A percentile compares a stretch with the other conserved stretches of the same genome.
Conservation (phyloP, 2,329 filamentous ascomycete species). For the Microsporum audouinii region DNA sequence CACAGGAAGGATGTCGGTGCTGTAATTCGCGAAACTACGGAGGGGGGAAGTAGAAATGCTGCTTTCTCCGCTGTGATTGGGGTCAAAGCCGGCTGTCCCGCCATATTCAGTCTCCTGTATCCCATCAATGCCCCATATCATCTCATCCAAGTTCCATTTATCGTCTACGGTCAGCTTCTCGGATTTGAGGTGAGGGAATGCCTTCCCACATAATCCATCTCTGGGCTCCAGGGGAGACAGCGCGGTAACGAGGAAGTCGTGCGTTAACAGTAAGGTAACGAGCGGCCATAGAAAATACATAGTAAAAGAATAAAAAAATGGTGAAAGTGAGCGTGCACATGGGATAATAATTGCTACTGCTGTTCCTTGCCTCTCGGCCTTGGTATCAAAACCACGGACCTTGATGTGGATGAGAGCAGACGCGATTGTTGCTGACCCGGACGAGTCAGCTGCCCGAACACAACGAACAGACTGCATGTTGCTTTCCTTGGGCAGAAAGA, state of each 20-base stretch:
- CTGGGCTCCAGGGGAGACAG: not conserved
- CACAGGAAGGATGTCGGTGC: not conserved
- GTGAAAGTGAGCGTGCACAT: not conserved
- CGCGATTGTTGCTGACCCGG: not conserved
- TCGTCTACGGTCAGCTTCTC: slow-evolving; percentile 11
- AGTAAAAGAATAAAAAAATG: not conserved
- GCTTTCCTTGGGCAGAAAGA: not conserved
- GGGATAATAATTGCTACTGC: not conserved
- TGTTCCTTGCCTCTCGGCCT: not conserved
- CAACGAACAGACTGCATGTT: not conserved
- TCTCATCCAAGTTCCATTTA: slow-evolving; percentile 3
- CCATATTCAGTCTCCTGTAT: slow-evolving; percentile 9
- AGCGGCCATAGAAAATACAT: slow-evolving; percentile 12
- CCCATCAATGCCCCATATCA: slow-evolving; percentile 9
- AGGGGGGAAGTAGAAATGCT: not conserved
- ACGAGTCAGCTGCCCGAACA: not conserved
- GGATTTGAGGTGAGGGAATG: slow-evolving; percentile 6
- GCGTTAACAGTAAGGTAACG: slow-evolving; percentile 9
- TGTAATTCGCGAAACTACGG: not conserved
- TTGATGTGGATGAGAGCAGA: not conserved
- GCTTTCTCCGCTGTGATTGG: not conserved
- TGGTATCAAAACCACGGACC: not conserved
- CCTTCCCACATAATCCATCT: slow-evolving; percentile 3
- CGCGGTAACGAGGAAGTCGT: slow-evolving; percentile 6
- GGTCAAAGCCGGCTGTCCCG: slow-evolving; percentile 12